Evolutionary conservation across 768 basidiomycete species (phyloP), one percentile per base, ranked within the genome.

Genomic region (Boletus reticulatus): DNA sequence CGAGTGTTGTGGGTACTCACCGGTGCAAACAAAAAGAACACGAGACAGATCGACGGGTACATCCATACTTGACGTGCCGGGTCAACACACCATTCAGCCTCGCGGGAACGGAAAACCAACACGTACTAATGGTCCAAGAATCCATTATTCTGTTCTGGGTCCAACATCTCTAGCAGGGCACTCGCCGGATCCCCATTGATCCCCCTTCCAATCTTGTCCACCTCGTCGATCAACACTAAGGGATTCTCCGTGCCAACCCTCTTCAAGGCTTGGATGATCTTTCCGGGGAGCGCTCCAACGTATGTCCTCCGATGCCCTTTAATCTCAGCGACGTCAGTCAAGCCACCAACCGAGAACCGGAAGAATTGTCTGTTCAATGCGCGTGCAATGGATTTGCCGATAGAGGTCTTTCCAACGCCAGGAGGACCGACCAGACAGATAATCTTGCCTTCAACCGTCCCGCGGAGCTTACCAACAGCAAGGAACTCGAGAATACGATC

Each of bases 301-400:
- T 97, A 98, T n/a, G 96, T 99, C 69, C 97, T 78, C 64, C 97
- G 76, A 67, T 99, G 97, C 1, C 97, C 97, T 75, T 98, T 98
- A 67, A 99, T 98, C 80, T 98, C 97, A 52, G 97, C 97, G 1
- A 98, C 94, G 70, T 99, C 97, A 45, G 93, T 93, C 67, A 99
- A 73, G 14, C 97, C 96, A 59, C 97, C 96, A 5, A 98, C 96
- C 10, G 90, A 93, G 75, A 99, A 97, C 46, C 94, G 82, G 84
- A 95, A 98, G 76, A 98, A 98, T 69, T 93, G 87, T 56, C 96
- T 75, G 27, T 88, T 85, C 22, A 99, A 77, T 4, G 96, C 95
- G 16, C 94, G 82, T 0, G 97, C 88, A 48, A 99, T 97, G 3
- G 88, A 91, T 78, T 95, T 95, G 46, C 95, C 96, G 42, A 98